Base-by-base conservation (phyloP, 345 rosid species). In the Clarkia xantiana region DNA sequence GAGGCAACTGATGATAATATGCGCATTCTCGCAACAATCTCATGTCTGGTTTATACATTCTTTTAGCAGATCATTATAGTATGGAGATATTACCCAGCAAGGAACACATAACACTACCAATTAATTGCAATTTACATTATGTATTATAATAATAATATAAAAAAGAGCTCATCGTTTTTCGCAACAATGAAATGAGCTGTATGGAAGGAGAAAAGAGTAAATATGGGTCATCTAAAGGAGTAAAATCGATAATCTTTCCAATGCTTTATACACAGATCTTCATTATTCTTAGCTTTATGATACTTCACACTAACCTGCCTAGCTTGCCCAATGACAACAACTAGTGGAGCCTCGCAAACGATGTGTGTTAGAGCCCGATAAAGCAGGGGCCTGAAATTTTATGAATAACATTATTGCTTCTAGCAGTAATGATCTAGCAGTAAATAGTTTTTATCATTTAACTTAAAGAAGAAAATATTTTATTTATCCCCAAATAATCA, bases 181-280 rank as follows among this genome's bases (percentile, higher is more conserved):
- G 56, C 64, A 86, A 42, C 52, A 86, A 2, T 14, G 80, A 81
- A 55, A 80, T 75, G 56, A 86, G 60, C 94, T 91, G 81, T 68
- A 73, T 22, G 43, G 20, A 49, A 49, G 11, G 45, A 14, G 22
- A 42, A 18, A 65, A 44, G n/a, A 15, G 40, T 29, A 1, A 7
- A 25, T 40, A 22, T 10, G 29, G 40, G 40, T 9, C 52, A 7
- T 6, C 36, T 7, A 17, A n/a, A n/a, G n/a, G n/a, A n/a, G n/a
- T n/a, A n/a, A 9, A 49, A 49, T 6, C 15, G 10, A 1, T 4
- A 49, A 25, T 13, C 1, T n/a, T 15, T 7, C 9, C 29, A n/a
- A 36, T 49, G 40, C 40, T 49, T 40, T 13, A 49, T 23, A 18
- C 34, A 11, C 9, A 29, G 9, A n/a, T n/a, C n/a, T n/a, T n/a